Conservation (phyloP, 352 stramenopile genomes). For the Pelagophyceae sp. region DNA sequence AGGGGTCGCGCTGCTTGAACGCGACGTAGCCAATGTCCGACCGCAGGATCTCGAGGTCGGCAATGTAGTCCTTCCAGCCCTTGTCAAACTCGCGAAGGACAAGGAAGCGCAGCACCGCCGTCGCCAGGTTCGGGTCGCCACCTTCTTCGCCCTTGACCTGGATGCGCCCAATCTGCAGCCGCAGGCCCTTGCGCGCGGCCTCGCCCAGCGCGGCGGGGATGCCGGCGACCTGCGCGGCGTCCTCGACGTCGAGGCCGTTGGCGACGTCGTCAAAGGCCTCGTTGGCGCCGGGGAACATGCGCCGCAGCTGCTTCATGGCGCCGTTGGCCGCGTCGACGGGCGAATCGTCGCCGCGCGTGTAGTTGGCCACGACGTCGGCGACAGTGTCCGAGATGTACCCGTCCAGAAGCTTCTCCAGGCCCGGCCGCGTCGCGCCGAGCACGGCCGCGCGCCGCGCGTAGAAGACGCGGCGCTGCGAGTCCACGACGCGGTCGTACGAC, state of each 20-base stretch:
- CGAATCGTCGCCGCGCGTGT: neutral
- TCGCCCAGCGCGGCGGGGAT: neutral
- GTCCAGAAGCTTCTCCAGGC: neutral
- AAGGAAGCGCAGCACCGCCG: neutral
- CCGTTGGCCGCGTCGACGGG: neutral
- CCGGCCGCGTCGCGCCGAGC: neutral
- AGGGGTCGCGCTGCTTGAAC: conserved; percentile 3
- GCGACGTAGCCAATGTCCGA: neutral
- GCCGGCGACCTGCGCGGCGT: neutral
- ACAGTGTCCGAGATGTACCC: neutral
- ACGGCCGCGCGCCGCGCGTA: neutral
- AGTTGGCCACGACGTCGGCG: neutral
- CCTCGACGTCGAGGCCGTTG: neutral
- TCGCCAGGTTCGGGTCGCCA: neutral
- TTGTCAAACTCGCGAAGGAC: conserved; percentile 7
- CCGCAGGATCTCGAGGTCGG: conserved; percentile 10
- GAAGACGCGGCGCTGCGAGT: conserved; percentile 12
- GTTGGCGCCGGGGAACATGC: neutral
- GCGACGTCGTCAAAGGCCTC: neutral
- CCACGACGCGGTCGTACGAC: neutral
- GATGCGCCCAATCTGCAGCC: neutral
- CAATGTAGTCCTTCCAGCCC: neutral
- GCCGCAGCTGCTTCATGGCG: neutral
- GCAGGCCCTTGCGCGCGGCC: neutral
- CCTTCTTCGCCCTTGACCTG: neutral